Evolutionary conservation across 164 flowering plant genomes (phyloP).

Genomic region (Santalum album): DNA sequence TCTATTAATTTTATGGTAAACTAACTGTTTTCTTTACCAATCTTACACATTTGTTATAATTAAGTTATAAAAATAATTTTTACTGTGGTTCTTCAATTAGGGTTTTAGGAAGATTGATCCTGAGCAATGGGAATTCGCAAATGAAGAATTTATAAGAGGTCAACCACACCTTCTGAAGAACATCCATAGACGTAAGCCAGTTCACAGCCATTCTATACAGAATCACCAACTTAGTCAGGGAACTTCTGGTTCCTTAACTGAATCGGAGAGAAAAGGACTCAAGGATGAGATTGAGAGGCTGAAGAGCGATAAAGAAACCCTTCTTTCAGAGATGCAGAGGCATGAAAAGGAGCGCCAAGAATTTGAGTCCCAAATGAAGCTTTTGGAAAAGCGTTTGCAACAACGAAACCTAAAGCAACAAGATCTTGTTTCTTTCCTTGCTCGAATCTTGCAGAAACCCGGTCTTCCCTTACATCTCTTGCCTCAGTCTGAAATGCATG

Average conservation of each 20-base stretch:
- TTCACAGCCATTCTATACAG: constrained; percentile 54
- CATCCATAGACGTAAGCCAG: constrained; percentile 62
- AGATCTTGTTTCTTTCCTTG: constrained; percentile 25
- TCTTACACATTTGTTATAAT: not conserved
- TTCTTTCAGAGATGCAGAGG: constrained; percentile 30
- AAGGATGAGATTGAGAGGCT: constrained; percentile 40
- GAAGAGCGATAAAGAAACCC: constrained; percentile 27
- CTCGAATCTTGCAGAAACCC: constrained; percentile 30
- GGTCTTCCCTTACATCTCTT: constrained; percentile 18
- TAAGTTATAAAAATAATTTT: not conserved
- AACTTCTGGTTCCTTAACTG: constrained; percentile 23
- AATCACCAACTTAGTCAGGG: constrained; percentile 34
- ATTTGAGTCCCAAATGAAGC: constrained; percentile 22
- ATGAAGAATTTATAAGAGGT: constrained; percentile 60
- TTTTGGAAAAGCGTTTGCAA: constrained; percentile 29
- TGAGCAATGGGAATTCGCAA: constrained; percentile 72
- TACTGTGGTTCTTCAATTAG: constrained; percentile 16
- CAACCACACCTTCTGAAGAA: constrained; percentile 44
- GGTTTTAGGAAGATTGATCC: constrained; percentile 68
- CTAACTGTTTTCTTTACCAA: not conserved
- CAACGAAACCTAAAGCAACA: constrained; percentile 27
- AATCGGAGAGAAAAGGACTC: constrained; percentile 36
- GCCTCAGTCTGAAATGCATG: constrained; percentile 22
- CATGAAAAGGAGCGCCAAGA: constrained; percentile 27
- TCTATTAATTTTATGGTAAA: not conserved